Conservation (phyloP, 2,329 filamentous ascomycete genomes). For the Graphilbum sp. region DNA sequence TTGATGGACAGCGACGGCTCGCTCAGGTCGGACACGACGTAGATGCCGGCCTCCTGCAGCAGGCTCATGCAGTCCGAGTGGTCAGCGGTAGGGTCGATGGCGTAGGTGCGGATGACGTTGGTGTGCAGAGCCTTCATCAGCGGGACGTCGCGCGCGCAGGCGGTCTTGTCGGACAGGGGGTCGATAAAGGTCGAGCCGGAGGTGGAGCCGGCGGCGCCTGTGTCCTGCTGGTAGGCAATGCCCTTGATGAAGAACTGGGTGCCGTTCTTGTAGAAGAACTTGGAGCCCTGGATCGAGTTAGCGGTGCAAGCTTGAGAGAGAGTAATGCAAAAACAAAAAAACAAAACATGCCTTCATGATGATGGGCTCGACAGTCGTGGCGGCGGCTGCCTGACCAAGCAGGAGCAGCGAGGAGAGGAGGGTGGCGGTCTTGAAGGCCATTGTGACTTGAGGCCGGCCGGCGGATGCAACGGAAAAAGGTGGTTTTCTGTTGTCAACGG, state of each 20-base stretch:
- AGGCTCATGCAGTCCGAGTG: slow-evolving; percentile 75
- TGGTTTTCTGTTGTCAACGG: too few species aligned
- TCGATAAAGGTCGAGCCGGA: slow-evolving; percentile 50
- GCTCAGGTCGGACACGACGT: slow-evolving; percentile 81
- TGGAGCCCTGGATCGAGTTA: slow-evolving; percentile 13
- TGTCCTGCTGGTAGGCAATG: slow-evolving; percentile 86
- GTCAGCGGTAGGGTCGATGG: slow-evolving; percentile 63
- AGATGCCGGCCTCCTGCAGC: slow-evolving; percentile 76
- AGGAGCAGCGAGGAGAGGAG: slow-evolving; percentile 17
- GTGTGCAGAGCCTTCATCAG: slow-evolving; percentile 63
- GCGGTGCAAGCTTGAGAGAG: background rate
- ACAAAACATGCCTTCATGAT: slow-evolving; percentile 64
- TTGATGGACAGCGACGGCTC: slow-evolving; percentile 74
- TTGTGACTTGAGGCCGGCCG: slow-evolving; percentile 4
- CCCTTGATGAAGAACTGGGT: slow-evolving; percentile 68
- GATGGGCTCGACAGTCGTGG: slow-evolving; percentile 34
- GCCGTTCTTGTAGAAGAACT: slow-evolving; percentile 69
- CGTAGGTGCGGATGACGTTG: slow-evolving; percentile 92
- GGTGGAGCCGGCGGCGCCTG: slow-evolving; percentile 36
- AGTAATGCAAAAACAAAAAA: too few species aligned
- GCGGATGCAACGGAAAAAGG: background rate
- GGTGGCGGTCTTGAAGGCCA: slow-evolving; percentile 17
- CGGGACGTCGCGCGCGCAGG: slow-evolving; percentile 75
- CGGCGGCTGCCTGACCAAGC: slow-evolving; percentile 24
- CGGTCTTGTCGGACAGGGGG: slow-evolving; percentile 55